A percentile compares a stretch with the other conserved stretches of the same genome.
phyloP scores from a whole-genome alignment of 2,329 filamentous ascomycete species.

The Fusarium coffeatum region DNA sequence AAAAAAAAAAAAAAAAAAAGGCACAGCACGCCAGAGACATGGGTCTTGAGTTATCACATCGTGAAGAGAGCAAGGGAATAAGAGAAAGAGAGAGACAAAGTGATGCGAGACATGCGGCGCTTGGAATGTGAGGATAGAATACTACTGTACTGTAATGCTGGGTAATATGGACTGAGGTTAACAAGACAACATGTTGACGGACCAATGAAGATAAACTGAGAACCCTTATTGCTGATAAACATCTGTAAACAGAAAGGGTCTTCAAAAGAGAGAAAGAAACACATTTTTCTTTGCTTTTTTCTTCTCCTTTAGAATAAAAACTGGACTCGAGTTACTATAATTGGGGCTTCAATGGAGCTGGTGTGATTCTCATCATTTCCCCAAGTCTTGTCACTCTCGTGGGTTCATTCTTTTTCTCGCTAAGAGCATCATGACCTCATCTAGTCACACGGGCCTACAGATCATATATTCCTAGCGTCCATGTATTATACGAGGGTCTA shows the following conservation, averaged over 20 bases:
- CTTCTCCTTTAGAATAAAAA: constrained; percentile 4
- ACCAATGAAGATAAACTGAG: not conserved
- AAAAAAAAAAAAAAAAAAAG: too few relatives aligned
- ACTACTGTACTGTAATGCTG: not conserved
- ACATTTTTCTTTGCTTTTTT: not conserved
- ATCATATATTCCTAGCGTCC: not conserved
- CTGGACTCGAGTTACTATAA: constrained; percentile 1
- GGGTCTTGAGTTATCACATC: constrained; percentile 25
- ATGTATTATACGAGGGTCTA: not conserved
- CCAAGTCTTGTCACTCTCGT: constrained; percentile 1
- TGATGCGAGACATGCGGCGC: constrained; percentile 43
- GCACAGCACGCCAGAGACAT: constrained; percentile 42
- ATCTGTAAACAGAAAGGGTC: not conserved
- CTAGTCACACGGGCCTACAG: constrained; percentile 15
- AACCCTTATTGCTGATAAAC: not conserved
- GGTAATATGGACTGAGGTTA: not conserved
- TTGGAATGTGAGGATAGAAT: constrained; percentile 11
- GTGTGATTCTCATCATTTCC: constrained; percentile 30
- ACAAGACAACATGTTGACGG: not conserved
- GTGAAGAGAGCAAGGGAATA: not conserved
- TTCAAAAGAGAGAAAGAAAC: not conserved
- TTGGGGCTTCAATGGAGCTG: constrained; percentile 21
- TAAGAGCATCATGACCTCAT: constrained; percentile 39
- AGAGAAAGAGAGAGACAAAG: constrained; percentile 17
- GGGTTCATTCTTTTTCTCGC: constrained; percentile 20